phyloP scores from a whole-genome alignment of 192 early-diverging fungal genomes.

The Allomyces macrogynus region DNA sequence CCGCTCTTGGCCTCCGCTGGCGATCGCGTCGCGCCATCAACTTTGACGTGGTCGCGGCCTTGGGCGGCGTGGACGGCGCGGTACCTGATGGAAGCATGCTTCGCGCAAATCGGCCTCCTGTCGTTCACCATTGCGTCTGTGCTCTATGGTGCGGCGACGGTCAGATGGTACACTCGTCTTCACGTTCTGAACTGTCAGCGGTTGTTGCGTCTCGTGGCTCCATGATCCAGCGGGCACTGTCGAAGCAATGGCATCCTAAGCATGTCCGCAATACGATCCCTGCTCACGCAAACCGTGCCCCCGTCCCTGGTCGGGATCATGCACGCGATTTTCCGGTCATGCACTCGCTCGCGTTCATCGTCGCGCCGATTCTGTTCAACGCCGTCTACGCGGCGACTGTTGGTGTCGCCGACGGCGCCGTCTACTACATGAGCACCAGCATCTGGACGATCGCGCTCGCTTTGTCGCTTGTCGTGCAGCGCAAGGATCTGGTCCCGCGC shows the following conservation, averaged over 20 bases:
- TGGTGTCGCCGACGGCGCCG: neutral
- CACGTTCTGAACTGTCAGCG: too few relatives aligned
- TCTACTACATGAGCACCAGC: neutral
- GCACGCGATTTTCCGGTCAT: neutral
- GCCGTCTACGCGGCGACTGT: neutral
- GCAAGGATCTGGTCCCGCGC: neutral
- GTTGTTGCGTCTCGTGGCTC: neutral
- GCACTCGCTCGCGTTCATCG: neutral
- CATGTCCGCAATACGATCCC: neutral
- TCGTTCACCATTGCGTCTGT: neutral
- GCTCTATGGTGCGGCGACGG: neutral
- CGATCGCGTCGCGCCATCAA: too few relatives aligned
- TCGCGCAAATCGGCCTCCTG: neutral
- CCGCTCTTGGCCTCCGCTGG: too few relatives aligned
- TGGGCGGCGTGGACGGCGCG: too few relatives aligned
- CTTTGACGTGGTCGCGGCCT: too few relatives aligned
- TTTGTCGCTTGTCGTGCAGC: neutral
- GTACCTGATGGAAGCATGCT: neutral
- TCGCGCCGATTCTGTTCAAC: neutral
- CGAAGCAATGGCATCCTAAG: neutral
- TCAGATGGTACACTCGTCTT: neutral
- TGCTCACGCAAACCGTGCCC: neutral
- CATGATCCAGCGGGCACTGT: neutral
- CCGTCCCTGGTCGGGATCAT: neutral
- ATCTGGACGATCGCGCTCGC: neutral